phyloP scores from a whole-genome alignment of 2,329 filamentous ascomycete genomes.

The Aspergillus felis region DNA sequence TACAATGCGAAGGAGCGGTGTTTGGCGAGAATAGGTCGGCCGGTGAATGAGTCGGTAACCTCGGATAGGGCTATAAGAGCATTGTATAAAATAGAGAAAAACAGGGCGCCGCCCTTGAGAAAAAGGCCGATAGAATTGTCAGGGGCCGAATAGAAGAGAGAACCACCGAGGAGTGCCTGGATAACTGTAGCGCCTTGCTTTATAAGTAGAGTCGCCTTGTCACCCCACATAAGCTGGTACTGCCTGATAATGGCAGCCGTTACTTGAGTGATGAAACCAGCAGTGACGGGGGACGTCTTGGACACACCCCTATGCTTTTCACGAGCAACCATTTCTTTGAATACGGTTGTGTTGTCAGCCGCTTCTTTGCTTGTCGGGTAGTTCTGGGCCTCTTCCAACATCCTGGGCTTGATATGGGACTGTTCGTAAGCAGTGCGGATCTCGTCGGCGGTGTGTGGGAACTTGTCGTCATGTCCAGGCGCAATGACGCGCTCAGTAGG shows the following conservation, averaged over 20 bases:
- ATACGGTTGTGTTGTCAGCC: too few species aligned
- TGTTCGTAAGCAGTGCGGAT: too few species aligned
- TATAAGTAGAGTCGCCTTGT: conserved; percentile 61
- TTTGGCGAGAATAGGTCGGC: conserved; percentile 57
- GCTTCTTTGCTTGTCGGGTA: too few species aligned
- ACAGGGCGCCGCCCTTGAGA: conserved; percentile 60
- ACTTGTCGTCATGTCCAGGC: too few species aligned
- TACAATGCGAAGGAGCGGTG: conserved; percentile 57
- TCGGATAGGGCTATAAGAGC: conserved; percentile 62
- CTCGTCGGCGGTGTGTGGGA: too few species aligned
- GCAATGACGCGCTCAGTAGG: too few species aligned
- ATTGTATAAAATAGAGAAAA: conserved; percentile 62
- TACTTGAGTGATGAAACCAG: too few species aligned
- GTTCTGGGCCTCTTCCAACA: too few species aligned
- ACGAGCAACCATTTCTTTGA: too few species aligned
- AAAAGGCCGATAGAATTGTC: conserved; percentile 58
- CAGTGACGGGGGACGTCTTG: too few species aligned
- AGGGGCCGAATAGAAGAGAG: conserved; percentile 64
- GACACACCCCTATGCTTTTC: too few species aligned
- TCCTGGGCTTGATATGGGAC: too few species aligned
- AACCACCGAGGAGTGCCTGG: conserved; percentile 61
- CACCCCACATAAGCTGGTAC: conserved; percentile 63
- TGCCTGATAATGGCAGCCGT: conserved; percentile 47
- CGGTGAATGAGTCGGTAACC: conserved; percentile 59
- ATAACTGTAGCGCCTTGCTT: conserved; percentile 56